Evolutionary conservation across 306 rosid species (phyloP), one percentile per base, ranked within the genome.

Genomic region (Coriaria nepalensis): DNA sequence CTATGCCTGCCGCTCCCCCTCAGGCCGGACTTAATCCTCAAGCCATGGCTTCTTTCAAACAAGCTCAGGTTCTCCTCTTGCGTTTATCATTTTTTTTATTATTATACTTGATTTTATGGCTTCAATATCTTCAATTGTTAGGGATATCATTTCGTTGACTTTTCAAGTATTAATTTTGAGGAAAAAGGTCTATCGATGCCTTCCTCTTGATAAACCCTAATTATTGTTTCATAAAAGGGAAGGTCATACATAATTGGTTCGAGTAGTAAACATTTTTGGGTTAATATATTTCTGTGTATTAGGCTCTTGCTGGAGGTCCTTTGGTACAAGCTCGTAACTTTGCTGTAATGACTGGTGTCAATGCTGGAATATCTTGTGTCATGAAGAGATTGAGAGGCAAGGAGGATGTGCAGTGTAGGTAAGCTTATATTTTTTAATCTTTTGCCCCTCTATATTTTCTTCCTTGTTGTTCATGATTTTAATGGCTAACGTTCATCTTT

Each of bases 221-320:
- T 20, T 20, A 20, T 20, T 20, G 29, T 20, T 20, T 20, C 29
- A 20, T 20, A 20, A 20, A 20, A 20, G 29, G 3, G 3, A 20
- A 20, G 29, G 3, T 20, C 3, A 20, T 20, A 20, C 29, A 20
- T 20, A 20, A 20, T 20, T 20, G 29, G 29, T 20, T 20, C 29
- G 29, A 20, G 29, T 20, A 20, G 29, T 20, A 20, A 20, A 20
- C 29, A 3, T 3, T 20, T 20, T 20, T 20, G 29, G 29, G 29
- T 20, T 20, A 20, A 20, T 20, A 20, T 1, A 20, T 20, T 20
- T 20, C 29, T 20, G 29, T 20, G 29, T 20, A 20, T 20, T 37
- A 92, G 98, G 94, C 93, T 58, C 87, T 92, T 43, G 62, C 93
- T 35, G 98, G 98, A 12, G 98, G 98, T 50, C 96, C 96, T 9